phyloP scores from a whole-genome alignment of 257 asterid species.

The Nicotiana noctiflora region DNA sequence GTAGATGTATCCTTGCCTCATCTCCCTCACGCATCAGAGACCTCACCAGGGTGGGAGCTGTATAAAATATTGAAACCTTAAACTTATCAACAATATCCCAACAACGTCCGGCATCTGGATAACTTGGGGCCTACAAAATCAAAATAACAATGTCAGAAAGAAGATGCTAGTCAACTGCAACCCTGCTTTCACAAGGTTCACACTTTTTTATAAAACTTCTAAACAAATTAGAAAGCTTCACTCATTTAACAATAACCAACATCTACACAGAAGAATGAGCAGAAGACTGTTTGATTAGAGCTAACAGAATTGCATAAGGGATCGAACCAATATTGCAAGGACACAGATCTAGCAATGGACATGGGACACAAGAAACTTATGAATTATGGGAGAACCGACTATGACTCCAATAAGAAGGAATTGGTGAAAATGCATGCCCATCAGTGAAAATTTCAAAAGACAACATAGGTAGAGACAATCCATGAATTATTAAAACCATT shows the following conservation, averaged over 20 bases:
- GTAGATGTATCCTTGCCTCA: constrained; percentile 54
- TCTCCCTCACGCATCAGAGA: constrained; percentile 97
- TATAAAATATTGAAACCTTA: constrained; percentile 88
- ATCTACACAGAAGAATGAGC: not conserved
- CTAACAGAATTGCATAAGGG: not conserved
- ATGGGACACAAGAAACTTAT: not conserved
- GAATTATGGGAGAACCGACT: not conserved
- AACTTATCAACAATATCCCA: constrained; percentile 98
- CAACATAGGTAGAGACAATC: not conserved
- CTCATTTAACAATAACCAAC: not conserved
- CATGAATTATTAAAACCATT: not conserved
- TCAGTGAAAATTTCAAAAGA: not conserved
- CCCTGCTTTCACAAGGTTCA: not conserved
- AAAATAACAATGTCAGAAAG: not conserved
- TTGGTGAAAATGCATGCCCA: not conserved
- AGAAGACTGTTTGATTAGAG: not conserved
- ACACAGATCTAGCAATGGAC: not conserved
- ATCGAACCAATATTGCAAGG: not conserved
- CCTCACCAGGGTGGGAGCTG: constrained; percentile 95
- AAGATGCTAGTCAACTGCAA: not conserved
- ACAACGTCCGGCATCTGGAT: constrained; percentile 95
- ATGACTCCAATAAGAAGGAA: not conserved
- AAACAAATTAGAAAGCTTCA: not conserved
- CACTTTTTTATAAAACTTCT: not conserved
- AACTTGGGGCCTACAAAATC: constrained; percentile 75